phyloP scores from a whole-genome alignment of 139 green algal species.

The Raphidocelis subcapitata region DNA sequence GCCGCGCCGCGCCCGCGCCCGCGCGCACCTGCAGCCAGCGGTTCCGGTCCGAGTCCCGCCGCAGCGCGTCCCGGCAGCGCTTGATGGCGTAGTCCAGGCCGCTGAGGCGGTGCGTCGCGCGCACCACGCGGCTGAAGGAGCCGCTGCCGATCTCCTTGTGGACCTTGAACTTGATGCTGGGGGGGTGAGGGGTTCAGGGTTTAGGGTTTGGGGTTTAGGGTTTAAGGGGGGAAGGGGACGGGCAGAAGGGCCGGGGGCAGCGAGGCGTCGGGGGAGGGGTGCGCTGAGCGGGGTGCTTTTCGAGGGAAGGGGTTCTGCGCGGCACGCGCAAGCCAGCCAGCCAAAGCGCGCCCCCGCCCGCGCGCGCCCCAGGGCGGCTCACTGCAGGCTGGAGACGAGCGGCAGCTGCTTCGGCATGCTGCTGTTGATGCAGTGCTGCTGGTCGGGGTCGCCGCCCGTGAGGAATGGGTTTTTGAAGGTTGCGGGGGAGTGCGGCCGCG shows the following conservation, averaged over 20 bases:
- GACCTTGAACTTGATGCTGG: conserved; percentile 64
- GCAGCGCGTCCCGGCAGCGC: conserved; percentile 54
- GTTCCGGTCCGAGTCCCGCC: conserved; percentile 46
- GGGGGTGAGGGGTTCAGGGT: not conserved
- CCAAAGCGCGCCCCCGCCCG: not conserved
- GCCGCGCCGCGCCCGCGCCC: no score
- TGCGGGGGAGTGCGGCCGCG: conserved; percentile 13
- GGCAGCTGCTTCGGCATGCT: conserved; percentile 14
- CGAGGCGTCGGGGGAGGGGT: no score
- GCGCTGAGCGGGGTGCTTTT: no score
- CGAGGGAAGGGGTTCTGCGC: no score
- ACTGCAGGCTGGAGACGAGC: conserved; percentile 14
- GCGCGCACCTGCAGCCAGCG: conserved; percentile 59
- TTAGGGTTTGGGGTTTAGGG: no score
- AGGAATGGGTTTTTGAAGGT: conserved; percentile 29
- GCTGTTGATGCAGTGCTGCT: conserved; percentile 15
- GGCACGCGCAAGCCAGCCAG: no score
- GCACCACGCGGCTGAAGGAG: conserved; percentile 78
- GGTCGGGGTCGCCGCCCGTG: conserved; percentile 10
- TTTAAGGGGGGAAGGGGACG: no score
- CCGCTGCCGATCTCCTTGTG: conserved; percentile 66
- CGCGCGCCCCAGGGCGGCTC: not conserved
- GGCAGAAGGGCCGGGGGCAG: no score
- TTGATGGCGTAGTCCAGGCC: conserved; percentile 91
- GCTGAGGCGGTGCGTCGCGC: conserved; percentile 70